A percentile compares a stretch with the other conserved stretches of the same genome.
phyloP scores from a whole-genome alignment of 202 grass and related monocot species.

The Zizania palustris region DNA sequence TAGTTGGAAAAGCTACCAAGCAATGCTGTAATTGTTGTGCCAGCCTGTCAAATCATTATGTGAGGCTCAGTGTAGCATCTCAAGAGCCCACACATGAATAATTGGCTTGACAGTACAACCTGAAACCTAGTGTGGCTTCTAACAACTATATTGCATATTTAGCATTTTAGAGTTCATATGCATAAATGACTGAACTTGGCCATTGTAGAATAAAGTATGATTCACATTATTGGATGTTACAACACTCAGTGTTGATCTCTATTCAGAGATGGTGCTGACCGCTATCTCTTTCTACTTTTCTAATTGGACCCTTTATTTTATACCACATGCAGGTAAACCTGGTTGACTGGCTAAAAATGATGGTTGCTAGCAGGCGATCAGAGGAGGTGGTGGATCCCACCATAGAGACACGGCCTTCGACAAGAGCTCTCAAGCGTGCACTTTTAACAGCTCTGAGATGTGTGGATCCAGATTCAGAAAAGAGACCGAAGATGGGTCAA shows the following conservation, averaged over 20 bases:
- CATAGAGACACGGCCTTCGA: conserved; percentile 79
- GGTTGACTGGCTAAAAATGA: conserved; percentile 99
- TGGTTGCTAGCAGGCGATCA: conserved; percentile 84
- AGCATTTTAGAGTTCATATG: neutral
- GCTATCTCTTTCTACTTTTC: neutral
- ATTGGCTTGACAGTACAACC: conserved; percentile 14
- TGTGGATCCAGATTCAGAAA: conserved; percentile 97
- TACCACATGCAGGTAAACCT: conserved; percentile 79
- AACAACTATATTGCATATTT: neutral
- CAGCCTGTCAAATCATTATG: neutral
- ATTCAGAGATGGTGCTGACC: neutral
- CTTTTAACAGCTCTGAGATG: conserved; percentile 91
- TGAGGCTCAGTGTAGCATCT: conserved; percentile 4
- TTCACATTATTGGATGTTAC: neutral
- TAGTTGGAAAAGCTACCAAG: conserved; percentile 14
- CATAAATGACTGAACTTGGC: conserved; percentile 15
- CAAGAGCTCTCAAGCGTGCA: conserved; percentile 82
- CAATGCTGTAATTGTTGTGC: conserved; percentile 25
- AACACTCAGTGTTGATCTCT: neutral
- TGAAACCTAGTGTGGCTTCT: neutral
- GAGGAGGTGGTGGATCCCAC: conserved; percentile 95
- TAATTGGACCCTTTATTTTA: conserved; percentile 27
- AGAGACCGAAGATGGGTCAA: conserved; percentile 93
- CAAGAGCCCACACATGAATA: conserved; percentile 13
- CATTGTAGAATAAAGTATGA: conserved; percentile 7